Evolutionary conservation across 495 filamentous ascomycete genomes (phyloP), one percentile per base, ranked within the genome.

Genomic region (Pseudoneurospora amorphoporcata): DNA sequence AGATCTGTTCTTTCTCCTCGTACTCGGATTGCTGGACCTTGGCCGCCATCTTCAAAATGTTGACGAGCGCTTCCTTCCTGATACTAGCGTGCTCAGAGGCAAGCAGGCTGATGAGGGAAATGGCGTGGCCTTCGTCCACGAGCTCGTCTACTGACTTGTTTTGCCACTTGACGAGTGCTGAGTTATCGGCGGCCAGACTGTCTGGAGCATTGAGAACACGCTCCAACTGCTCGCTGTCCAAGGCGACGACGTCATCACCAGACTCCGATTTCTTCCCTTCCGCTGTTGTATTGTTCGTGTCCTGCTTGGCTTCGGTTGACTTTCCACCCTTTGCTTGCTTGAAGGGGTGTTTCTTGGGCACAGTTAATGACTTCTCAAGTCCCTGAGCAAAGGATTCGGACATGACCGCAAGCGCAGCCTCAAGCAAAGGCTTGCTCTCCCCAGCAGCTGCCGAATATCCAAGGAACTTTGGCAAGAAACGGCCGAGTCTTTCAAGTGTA

Each of bases 1-100:
- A 91, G 2, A 92, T 82, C 68, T 93, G 90, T 35, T 91, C 87
- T 80, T 90, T 92, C 78, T 97, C 93, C 23, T 87, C 85, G 70
- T 94, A 91, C 45, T 87, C 87, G 0, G 92, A 93, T 72, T 86
- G 84, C 80, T 92, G 87, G 17, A 95, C 81, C 74, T 88, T 90
- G 16, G 81, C 80, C 73, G 90, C 88, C 74, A 92, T 87, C 73
- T 90, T 89, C 23, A 87, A 80, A 39, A 93, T 82, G 69, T 87
- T 90, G 39, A 83, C 83, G 32, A 92, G 84, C n/a, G 93, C 92
- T 80, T 97, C 91, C 72, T 87, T 87, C 37, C 94, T 86, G 69
- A 95, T 90, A 76, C 91, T 90, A 45, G 86, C 83, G 72, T 93
- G 86, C 72, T 90, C 83, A 2, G 92, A 95, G 70, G 88, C 91